Conservation (phyloP, 2,329 filamentous ascomycete species). For the Diatrype stigma region DNA sequence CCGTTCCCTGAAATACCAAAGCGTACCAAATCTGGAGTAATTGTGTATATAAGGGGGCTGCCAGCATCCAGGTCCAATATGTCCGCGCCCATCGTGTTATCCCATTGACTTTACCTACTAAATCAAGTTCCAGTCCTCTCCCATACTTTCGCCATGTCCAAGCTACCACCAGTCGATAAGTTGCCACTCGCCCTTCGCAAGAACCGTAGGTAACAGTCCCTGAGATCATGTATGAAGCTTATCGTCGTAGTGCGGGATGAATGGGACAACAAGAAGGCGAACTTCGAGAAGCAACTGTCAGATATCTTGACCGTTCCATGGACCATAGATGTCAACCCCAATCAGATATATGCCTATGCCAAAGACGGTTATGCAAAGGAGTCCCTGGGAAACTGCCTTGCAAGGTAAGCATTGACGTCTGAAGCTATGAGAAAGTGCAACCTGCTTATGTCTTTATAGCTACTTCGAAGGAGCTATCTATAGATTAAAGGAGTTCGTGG, state of each 20-base stretch:
- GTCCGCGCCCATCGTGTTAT: background rate
- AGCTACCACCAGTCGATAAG: constrained; percentile 44
- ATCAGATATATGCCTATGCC: constrained; percentile 44
- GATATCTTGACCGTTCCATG: constrained; percentile 42
- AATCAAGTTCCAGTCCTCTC: background rate
- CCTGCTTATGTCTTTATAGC: constrained; percentile 22
- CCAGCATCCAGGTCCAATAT: background rate
- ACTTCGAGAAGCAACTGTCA: constrained; percentile 40
- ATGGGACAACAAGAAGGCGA: constrained; percentile 44
- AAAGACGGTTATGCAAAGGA: constrained; percentile 37
- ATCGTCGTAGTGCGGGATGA: constrained; percentile 44
- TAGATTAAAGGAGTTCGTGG: constrained; percentile 35
- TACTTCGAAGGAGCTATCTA: constrained; percentile 40
- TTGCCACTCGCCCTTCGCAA: constrained; percentile 48
- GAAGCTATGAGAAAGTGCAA: background rate
- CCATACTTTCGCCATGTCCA: constrained; percentile 25
- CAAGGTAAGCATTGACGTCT: constrained; percentile 30
- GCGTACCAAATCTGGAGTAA: background rate
- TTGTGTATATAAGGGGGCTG: background rate
- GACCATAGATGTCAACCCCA: constrained; percentile 46
- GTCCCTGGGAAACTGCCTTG: constrained; percentile 41
- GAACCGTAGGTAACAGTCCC: constrained; percentile 35
- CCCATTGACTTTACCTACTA: background rate
- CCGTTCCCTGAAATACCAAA: background rate
- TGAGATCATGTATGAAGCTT: background rate